phyloP scores from a whole-genome alignment of 75 land plant genomes.

The Larix kaempferi region DNA sequence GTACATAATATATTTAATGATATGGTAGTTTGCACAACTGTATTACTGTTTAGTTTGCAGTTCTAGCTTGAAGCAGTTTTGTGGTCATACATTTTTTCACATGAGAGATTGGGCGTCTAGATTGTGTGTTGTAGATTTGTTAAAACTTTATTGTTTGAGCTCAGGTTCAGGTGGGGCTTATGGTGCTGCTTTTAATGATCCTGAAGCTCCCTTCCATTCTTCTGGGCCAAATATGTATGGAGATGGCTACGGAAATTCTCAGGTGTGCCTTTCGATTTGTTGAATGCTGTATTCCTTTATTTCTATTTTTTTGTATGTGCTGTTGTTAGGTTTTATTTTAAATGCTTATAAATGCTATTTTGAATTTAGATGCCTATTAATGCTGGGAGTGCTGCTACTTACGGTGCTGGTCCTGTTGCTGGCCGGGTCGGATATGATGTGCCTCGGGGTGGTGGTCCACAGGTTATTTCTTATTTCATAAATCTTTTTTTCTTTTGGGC shows the following conservation, averaged over 20 bases:
- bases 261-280: constrained; percentile 13
- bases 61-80: not conserved
- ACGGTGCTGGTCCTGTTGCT: constrained; percentile 7
- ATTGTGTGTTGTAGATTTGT: not conserved
- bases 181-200: constrained; percentile 39
- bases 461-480: not conserved
- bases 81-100: not conserved
- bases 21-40: not conserved
- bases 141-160: not conserved
- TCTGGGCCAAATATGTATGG: constrained; percentile 41
- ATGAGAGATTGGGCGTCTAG: constrained; percentile 13
- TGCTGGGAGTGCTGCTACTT: not conserved
- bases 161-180: constrained; percentile 42
- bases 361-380: constrained; percentile 9
- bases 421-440: constrained; percentile 7
- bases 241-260: constrained; percentile 40
- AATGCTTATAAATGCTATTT: not conserved
- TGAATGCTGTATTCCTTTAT: not conserved
- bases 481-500: not conserved
- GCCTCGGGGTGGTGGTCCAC: constrained; percentile 7
- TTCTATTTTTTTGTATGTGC: not conserved
- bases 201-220: constrained; percentile 22
- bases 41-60: not conserved
- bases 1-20: not conserved
- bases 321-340: not conserved